Evolutionary conservation across 2,329 filamentous ascomycete genomes (phyloP).

Genomic region (Mariannaea elegans): DNA sequence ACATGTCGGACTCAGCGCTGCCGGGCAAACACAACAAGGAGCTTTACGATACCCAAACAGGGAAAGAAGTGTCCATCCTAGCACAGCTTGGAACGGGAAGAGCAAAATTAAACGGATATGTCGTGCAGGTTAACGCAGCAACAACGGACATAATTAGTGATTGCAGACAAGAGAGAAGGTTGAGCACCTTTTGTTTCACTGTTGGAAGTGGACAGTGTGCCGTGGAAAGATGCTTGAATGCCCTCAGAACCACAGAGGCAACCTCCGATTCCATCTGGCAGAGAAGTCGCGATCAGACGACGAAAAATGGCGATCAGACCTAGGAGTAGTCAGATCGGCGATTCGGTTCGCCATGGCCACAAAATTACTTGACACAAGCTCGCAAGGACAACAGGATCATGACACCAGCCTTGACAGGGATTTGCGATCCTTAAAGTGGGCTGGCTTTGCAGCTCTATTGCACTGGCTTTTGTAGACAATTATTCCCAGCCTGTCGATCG

Average conservation of each 20-base stretch:
- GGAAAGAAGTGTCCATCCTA: neutral
- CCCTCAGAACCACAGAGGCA: neutral
- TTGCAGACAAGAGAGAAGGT: conserved; percentile 1
- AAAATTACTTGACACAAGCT: conserved; percentile 2
- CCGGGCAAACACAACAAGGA: conserved; percentile 2
- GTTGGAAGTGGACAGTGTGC: neutral
- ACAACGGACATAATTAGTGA: neutral
- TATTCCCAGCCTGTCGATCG: too few relatives aligned
- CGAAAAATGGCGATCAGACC: neutral
- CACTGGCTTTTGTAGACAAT: too few relatives aligned
- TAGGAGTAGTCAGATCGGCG: neutral
- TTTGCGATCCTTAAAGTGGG: too few relatives aligned
- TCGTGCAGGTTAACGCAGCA: conserved; percentile 8
- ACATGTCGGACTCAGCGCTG: conserved; percentile 4
- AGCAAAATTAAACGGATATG: neutral
- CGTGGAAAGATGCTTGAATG: neutral
- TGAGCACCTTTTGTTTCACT: neutral
- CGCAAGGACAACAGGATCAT: too few relatives aligned
- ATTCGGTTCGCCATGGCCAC: conserved; percentile 21
- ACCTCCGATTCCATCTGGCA: conserved; percentile 1
- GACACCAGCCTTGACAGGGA: too few relatives aligned
- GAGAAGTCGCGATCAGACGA: conserved; percentile 1
- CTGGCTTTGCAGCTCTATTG: too few relatives aligned
- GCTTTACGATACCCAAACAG: conserved; percentile 3
- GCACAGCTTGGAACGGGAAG: neutral